Evolutionary conservation across 2,329 filamentous ascomycete genomes (phyloP).

Genomic region (Fusarium bactridioides): DNA sequence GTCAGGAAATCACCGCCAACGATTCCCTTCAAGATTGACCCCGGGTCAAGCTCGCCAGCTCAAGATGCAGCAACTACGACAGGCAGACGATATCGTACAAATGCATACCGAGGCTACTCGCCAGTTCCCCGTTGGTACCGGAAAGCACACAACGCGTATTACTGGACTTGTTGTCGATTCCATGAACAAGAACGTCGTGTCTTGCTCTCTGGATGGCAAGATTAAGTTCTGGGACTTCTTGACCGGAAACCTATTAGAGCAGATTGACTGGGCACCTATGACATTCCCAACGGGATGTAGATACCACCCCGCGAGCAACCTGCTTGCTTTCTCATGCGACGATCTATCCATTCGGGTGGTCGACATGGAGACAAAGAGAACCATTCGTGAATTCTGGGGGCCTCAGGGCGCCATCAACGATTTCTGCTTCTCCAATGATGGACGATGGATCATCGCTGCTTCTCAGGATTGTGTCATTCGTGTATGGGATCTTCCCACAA

Average conservation of each 20-base stretch:
- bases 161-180: constrained; percentile 89
- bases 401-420: constrained; percentile 78
- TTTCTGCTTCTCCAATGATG: constrained; percentile 89
- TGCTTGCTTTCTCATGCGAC: constrained; percentile 88
- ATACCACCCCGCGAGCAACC: constrained; percentile 83
- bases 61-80: constrained; percentile 69
- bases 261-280: constrained; percentile 83
- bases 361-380: constrained; percentile 87
- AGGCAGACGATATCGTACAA: constrained; percentile 65
- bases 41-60: constrained; percentile 80
- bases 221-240: constrained; percentile 98
- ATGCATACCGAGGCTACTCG: constrained; percentile 56
- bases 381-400: constrained; percentile 92
- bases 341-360: constrained; percentile 89
- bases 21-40: constrained; percentile 82
- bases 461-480: constrained; percentile 82
- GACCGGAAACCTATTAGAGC: constrained; percentile 79
- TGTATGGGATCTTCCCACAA: constrained; percentile 95
- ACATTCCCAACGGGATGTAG: constrained; percentile 77
- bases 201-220: constrained; percentile 88
- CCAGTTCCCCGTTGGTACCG: constrained; percentile 61
- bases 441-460: constrained; percentile 90
- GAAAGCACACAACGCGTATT: constrained; percentile 81
- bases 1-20: constrained; percentile 86
- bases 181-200: constrained; percentile 86